Conservation (phyloP, 495 filamentous ascomycete species). For the Xylaria intraflava region DNA sequence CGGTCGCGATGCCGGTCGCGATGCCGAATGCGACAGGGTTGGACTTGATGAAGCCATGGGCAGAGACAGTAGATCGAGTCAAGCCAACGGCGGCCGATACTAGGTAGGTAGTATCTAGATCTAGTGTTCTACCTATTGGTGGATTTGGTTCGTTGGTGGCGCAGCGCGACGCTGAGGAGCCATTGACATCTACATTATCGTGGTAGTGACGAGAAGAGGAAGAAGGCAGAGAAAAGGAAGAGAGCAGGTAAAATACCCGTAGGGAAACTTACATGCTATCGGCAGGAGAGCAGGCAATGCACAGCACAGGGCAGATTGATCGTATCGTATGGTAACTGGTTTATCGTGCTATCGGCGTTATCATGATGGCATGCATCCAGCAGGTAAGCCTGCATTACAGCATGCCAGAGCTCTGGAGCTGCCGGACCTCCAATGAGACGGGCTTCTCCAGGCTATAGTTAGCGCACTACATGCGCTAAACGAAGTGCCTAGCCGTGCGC, state of each 20-base stretch:
- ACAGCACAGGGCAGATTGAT: no score
- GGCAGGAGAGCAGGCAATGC: no score
- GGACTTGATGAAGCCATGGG: constrained; percentile 21
- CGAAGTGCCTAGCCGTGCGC: no score
- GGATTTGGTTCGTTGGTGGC: background rate
- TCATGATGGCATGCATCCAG: no score
- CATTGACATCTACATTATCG: constrained; percentile 11
- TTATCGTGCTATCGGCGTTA: no score
- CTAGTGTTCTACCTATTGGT: background rate
- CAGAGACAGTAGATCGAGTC: background rate
- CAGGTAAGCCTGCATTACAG: no score
- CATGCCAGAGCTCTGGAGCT: no score
- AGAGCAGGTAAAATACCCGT: background rate
- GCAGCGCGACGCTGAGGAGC: constrained; percentile 8
- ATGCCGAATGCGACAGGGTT: constrained; percentile 20
- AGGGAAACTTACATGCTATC: background rate
- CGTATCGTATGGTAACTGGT: no score
- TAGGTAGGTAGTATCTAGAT: constrained; percentile 7
- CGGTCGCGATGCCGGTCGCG: constrained; percentile 19
- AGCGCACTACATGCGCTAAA: no score
- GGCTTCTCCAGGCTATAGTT: no score
- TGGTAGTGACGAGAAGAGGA: background rate
- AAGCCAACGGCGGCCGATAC: background rate
- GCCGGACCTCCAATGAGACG: no score
- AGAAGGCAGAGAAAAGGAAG: background rate